Conservation (phyloP, 306 rosid species). For the Prunus mume region DNA sequence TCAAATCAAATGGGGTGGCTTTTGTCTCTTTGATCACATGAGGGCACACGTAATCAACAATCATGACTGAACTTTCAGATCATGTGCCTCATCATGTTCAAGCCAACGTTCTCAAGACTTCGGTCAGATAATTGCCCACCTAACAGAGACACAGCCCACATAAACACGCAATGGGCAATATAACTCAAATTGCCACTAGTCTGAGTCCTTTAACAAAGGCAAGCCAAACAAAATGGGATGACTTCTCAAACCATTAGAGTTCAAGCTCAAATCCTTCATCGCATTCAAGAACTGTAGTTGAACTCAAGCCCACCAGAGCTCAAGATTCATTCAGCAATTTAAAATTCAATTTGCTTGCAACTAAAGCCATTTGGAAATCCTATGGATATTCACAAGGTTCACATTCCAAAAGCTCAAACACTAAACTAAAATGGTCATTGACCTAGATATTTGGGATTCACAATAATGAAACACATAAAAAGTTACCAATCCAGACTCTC, state of each 20-base stretch:
- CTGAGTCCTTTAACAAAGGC: background rate
- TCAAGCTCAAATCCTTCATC: background rate
- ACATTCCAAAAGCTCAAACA: background rate
- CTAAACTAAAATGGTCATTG: background rate
- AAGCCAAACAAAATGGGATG: background rate
- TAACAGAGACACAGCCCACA: background rate
- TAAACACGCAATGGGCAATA: background rate
- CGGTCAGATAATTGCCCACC: background rate
- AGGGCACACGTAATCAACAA: background rate
- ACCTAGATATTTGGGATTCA: background rate
- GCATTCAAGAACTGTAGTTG: background rate
- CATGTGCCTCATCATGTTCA: background rate
- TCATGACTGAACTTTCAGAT: background rate
- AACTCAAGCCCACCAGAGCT: background rate
- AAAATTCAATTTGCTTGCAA: background rate
- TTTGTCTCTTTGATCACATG: background rate
- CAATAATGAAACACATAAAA: background rate
- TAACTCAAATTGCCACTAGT: background rate
- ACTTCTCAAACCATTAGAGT: background rate
- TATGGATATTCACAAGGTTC: background rate
- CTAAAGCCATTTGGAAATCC: background rate
- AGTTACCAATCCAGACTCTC: background rate
- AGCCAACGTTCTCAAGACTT: background rate
- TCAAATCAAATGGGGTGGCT: background rate
- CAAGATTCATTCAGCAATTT: background rate